These are phyloP conservation scores for Coelastrella sp. DNA, from an alignment of 139 green algal species.

Conservation along the genomic window DNA sequence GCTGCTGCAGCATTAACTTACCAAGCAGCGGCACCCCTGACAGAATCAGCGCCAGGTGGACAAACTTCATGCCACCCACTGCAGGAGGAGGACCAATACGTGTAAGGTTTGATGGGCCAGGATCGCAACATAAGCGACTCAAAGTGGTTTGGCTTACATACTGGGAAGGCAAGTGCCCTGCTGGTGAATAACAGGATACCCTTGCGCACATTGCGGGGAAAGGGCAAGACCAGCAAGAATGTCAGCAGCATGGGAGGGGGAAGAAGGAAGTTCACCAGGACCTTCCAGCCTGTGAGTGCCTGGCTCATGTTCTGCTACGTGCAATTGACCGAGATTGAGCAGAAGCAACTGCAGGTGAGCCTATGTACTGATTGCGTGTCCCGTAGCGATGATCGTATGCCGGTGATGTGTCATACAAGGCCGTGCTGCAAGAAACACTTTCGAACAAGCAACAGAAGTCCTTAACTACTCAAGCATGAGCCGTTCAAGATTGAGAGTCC, in stretches of 20 bases:
- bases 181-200: constrained; percentile 42
- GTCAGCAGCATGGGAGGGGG: constrained; percentile 43
- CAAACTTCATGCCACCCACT: constrained; percentile 48
- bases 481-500: too few species aligned
- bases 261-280: constrained; percentile 44
- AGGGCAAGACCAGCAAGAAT: constrained; percentile 48
- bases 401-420: too few species aligned
- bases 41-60: constrained; percentile 43
- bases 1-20: constrained; percentile 16
- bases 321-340: too few species aligned
- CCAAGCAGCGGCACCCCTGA: constrained; percentile 41
- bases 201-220: constrained; percentile 47
- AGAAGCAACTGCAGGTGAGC: too few species aligned
- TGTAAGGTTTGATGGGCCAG: too few species aligned
- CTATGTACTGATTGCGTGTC: too few species aligned
- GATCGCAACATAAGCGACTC: background rate
- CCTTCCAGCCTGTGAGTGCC: constrained; percentile 35
- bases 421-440: too few species aligned
- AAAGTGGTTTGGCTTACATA: constrained; percentile 17
- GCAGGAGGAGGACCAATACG: too few species aligned
- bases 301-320: too few species aligned
- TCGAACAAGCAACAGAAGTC: too few species aligned
- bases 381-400: too few species aligned
- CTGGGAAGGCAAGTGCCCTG: constrained; percentile 29
- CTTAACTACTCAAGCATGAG: too few species aligned